Percentiles rank a stretch among this genome's conserved stretches.
Evolutionary conservation across 148 eudicot species (phyloP).

Genomic region (Amaranthus hypochondriacus): DNA sequence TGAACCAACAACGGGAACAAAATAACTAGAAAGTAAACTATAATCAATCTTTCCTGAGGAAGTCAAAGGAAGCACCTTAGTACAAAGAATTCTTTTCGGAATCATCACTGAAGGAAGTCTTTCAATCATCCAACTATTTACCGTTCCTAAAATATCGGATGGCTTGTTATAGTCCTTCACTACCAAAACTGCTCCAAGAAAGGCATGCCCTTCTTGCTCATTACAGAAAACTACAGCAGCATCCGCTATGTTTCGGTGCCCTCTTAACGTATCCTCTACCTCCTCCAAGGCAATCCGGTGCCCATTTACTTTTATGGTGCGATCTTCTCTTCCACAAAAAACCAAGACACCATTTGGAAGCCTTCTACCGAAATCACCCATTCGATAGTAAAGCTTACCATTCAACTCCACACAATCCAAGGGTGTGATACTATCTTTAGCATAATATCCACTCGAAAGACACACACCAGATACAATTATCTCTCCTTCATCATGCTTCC

Average conservation of each 20-base stretch:
- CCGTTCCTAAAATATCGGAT: constrained; percentile 33
- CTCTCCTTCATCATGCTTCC: constrained; percentile 57
- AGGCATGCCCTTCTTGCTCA: constrained; percentile 35
- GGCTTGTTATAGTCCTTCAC: constrained; percentile 25
- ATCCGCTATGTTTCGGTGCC: constrained; percentile 52
- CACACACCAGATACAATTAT: constrained; percentile 68
- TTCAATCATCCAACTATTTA: constrained; percentile 55
- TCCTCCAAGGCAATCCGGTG: constrained; percentile 85
- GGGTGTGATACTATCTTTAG: constrained; percentile 29
- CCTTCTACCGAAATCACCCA: constrained; percentile 76
- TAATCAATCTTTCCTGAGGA: constrained; percentile 82
- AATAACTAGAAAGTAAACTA: constrained; percentile 33
- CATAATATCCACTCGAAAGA: constrained; percentile 60
- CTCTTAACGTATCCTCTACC: constrained; percentile 61
- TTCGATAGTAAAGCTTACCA: constrained; percentile 44
- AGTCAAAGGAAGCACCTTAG: constrained; percentile 54
- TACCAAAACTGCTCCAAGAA: constrained; percentile 67
- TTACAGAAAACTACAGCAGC: constrained; percentile 60
- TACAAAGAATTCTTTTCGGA: constrained; percentile 47
- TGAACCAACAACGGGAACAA: constrained; percentile 16
- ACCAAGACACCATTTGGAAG: constrained; percentile 67
- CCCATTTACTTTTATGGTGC: constrained; percentile 73
- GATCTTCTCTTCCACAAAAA: constrained; percentile 82
- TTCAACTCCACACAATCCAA: constrained; percentile 35
- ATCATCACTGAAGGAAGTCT: constrained; percentile 70